Evolutionary conservation across 345 rosid genomes (phyloP).

Genomic region (Stellera chamaejasme): DNA sequence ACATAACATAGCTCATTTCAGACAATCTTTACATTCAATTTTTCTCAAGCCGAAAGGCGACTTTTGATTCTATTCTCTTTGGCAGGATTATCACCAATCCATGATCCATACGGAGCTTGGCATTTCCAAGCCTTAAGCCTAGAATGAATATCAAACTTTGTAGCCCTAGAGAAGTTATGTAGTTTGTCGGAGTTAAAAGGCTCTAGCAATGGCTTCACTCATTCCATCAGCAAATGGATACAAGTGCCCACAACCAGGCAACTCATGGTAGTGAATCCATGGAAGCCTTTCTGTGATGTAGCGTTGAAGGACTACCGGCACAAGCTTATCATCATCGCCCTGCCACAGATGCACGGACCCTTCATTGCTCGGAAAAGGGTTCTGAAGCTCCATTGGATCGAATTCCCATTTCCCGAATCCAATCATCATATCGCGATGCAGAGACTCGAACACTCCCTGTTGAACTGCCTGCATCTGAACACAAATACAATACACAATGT

Average conservation of each 20-base stretch:
- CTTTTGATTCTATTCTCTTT: no score
- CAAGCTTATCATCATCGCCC: slow-evolving; percentile 62
- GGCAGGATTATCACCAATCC: no score
- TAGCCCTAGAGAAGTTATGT: no score
- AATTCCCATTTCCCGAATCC: slow-evolving; percentile 79
- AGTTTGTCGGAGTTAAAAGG: slow-evolving; percentile 24
- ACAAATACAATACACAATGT: slow-evolving; percentile 2
- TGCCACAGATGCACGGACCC: slow-evolving; percentile 64
- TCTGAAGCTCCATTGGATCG: slow-evolving; percentile 49
- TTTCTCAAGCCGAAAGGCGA: no score
- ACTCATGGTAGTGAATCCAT: slow-evolving; percentile 56
- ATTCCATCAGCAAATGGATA: slow-evolving; percentile 34
- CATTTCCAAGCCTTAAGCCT: no score
- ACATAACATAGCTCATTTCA: no score
- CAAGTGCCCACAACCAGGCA: slow-evolving; percentile 51
- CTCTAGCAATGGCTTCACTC: slow-evolving; percentile 36
- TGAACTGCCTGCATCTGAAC: slow-evolving; percentile 26
- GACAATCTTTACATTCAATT: no score
- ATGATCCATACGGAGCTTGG: no score
- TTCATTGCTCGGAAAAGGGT: slow-evolving; percentile 48
- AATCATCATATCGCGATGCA: slow-evolving; percentile 49
- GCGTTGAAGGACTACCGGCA: slow-evolving; percentile 38
- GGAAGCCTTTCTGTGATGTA: slow-evolving; percentile 31
- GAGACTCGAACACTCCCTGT: slow-evolving; percentile 60
- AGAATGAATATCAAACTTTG: no score